Percentiles rank a stretch among this genome's conserved stretches.
phyloP scores from a whole-genome alignment of 2,329 filamentous ascomycete genomes.

The Elsinoe australis region DNA sequence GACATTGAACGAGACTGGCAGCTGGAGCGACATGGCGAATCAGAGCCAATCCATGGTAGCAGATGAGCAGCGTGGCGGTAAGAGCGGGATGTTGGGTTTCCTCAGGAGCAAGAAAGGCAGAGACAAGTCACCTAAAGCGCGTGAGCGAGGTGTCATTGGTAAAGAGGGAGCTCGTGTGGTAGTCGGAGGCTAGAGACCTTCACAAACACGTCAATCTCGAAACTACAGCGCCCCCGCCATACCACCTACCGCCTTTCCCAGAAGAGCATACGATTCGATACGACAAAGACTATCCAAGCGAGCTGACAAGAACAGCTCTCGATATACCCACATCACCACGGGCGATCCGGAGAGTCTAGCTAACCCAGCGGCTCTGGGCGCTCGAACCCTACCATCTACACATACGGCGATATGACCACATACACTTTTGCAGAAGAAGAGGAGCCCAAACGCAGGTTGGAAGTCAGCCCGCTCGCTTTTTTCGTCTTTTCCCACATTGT shows the following conservation, averaged over 20 bases:
- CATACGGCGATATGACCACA: slow-evolving; percentile 7
- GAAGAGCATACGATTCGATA: slow-evolving; percentile 5
- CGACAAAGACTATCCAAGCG: not conserved
- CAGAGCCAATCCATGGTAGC: slow-evolving; percentile 66
- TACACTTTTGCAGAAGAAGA: too few relatives aligned
- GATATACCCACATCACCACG: not conserved
- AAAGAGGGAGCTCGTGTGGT: slow-evolving; percentile 78
- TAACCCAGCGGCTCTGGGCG: too few relatives aligned
- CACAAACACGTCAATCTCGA: not conserved
- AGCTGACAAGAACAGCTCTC: too few relatives aligned
- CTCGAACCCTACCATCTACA: not conserved
- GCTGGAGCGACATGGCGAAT: slow-evolving; percentile 84
- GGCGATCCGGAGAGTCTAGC: not conserved
- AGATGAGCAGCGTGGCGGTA: slow-evolving; percentile 46
- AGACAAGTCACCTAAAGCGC: slow-evolving; percentile 82
- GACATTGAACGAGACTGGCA: slow-evolving; percentile 78
- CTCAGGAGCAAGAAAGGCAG: slow-evolving; percentile 81
- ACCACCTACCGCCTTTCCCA: not conserved
- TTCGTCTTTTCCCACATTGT: too few relatives aligned
- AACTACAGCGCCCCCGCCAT: not conserved
- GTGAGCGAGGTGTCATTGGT: slow-evolving; percentile 75
- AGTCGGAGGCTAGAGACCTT: slow-evolving; percentile 32
- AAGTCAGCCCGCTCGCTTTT: too few relatives aligned
- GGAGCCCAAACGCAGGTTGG: too few relatives aligned
- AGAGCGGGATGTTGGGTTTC: slow-evolving; percentile 85